Percentiles rank a stretch among this genome's conserved stretches.
These are phyloP conservation scores for Trichosanthes cucumerina DNA, from an alignment of 306 rosid genomes.

Conservation along the genomic window DNA sequence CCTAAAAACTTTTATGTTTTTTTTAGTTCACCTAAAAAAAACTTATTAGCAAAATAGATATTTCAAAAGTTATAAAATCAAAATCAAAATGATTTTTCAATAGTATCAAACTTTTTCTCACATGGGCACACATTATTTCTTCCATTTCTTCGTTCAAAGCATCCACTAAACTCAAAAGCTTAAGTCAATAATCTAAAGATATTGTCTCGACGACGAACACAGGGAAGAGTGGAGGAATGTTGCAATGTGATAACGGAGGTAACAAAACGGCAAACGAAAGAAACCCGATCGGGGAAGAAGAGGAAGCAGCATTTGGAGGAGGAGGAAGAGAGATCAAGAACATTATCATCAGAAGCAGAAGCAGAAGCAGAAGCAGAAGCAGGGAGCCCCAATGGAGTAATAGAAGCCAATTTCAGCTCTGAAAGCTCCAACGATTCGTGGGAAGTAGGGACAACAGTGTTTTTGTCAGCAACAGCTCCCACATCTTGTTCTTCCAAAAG, in stretches of 20 bases:
- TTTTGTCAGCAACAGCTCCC: constrained; percentile 1
- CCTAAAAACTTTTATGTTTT: too few relatives aligned
- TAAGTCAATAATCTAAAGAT: background rate
- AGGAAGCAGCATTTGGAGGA: constrained; percentile 47
- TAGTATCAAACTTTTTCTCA: background rate
- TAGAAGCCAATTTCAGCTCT: constrained; percentile 53
- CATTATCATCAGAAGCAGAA: background rate
- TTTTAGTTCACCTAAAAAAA: too few relatives aligned
- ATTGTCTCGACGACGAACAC: constrained; percentile 15
- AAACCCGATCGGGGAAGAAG: constrained; percentile 25
- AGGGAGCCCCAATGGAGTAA: constrained; percentile 70
- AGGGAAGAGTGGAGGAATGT: constrained; percentile 81
- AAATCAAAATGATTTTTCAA: too few relatives aligned
- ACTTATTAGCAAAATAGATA: background rate
- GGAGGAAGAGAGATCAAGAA: background rate
- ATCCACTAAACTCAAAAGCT: background rate
- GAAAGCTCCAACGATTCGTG: constrained; percentile 82
- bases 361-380: background rate
- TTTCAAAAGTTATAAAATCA: background rate
- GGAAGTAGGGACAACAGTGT: constrained; percentile 41
- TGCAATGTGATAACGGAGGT: constrained; percentile 33
- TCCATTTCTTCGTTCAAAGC: too few relatives aligned
- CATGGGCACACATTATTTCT: too few relatives aligned
- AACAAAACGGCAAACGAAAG: constrained; percentile 8
- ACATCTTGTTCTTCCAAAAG: constrained; percentile 37